Percentiles rank a stretch among this genome's conserved stretches.
phyloP scores from a whole-genome alignment of 176 grass and related monocot genomes.

The Oryza officinalis region DNA sequence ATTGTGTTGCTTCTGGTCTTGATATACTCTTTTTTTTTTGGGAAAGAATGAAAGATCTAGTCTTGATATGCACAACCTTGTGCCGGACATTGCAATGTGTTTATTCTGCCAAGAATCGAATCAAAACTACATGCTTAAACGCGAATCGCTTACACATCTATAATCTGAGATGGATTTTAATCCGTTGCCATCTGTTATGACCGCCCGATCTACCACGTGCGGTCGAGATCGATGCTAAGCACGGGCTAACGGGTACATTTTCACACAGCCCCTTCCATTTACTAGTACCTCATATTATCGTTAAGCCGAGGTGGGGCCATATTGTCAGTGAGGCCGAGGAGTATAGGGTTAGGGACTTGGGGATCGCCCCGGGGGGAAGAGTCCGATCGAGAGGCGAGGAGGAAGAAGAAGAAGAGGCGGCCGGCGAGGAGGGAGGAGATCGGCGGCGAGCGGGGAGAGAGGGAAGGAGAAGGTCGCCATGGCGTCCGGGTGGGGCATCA shows the following conservation, averaged over 20 bases:
- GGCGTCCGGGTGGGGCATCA: conserved; percentile 98
- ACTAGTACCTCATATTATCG: neutral
- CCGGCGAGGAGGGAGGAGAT: neutral
- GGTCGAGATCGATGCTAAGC: neutral
- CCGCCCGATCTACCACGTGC: neutral
- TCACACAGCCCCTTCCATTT: neutral
- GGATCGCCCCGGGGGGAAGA: neutral
- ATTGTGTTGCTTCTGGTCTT: too few relatives aligned
- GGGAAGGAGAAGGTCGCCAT: conserved; percentile 30
- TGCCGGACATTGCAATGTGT: too few relatives aligned
- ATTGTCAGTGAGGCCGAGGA: neutral
- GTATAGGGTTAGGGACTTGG: conserved; percentile 6
- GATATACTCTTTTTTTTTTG: too few relatives aligned
- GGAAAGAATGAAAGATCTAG: too few relatives aligned
- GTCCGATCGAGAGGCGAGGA: neutral
- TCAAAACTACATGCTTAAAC: too few relatives aligned
- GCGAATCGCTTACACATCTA: too few relatives aligned
- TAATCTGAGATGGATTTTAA: too few relatives aligned
- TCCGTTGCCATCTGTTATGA: neutral
- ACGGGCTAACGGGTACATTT: neutral
- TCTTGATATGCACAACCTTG: too few relatives aligned
- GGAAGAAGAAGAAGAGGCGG: neutral
- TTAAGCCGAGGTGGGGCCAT: neutral
- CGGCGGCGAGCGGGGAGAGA: neutral
- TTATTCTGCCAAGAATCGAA: too few relatives aligned